Base-by-base conservation (phyloP, 441 rosid genomes). In the Arabidopsis lyrata region DNA sequence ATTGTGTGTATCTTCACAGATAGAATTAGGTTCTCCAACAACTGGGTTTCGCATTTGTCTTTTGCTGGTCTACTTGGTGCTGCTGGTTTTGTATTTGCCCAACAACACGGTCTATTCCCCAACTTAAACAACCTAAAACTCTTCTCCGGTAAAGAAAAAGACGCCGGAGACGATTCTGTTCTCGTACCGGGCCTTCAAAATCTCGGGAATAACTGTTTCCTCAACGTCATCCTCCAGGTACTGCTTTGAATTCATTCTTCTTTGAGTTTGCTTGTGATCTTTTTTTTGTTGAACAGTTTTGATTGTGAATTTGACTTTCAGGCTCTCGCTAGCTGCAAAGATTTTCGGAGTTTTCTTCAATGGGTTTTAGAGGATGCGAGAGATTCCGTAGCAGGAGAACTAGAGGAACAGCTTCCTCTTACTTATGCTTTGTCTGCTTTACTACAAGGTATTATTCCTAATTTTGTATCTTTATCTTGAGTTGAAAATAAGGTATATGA, bases 211-310 rank as follows among this genome's bases (percentile, higher is more conserved):
- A 92, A 89, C 70, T 92, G 97, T 82, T 95, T 90, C 77, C 81
- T 92, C 75, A 92, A 92, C 76, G 97, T 87, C 36, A 80, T 92
- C 36, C 80, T 95, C 50, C 99, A 92, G 97, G 98, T 78, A 29
- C 8, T 13, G 27, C 36, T 55, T 55, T 36, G 0, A 6, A 34
- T 58, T n/a, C 1, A 2, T 15, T 48, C 11, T 35, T 47, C 6
- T 29, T 39, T 13, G 55, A 22, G 16, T 20, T 70, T 47, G 48
- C 9, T 58, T 57, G 24, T 48, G 36, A 41, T 59, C 14, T 1
- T 10, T 57, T 68, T 86, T 45, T 68, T 86, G 91, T 81, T 87
- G 58, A 72, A 85, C 71, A 85, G 6, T 85, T 80, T 88, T 81
- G 60, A 70, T 87, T 38, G 86, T 73, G 91, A 85, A 88, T 90